Base-by-base conservation (phyloP, 768 basidiomycete species). In the Lactifluus echinatus region DNA sequence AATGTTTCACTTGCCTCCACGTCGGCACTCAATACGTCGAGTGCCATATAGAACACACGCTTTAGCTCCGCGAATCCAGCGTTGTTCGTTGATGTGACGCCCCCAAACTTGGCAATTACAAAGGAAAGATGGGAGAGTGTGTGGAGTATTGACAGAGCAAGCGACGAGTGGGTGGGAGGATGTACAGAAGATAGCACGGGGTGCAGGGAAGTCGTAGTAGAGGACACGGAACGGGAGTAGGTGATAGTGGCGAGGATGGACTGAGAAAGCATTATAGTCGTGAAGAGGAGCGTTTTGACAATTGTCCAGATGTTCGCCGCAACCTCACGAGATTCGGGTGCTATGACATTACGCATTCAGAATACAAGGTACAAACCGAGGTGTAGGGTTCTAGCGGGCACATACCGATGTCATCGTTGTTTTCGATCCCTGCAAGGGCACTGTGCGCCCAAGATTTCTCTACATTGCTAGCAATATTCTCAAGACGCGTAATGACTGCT, bases 91-190 rank as follows among this genome's bases (percentile, higher is more conserved):
- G 78, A 76, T 3, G 80, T 77, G 24, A 87, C 75, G 8, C 88
- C 87, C 2, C 91, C 91, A 62, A 93, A 91, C 64, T 86, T 82
- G 8, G 84, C 81, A 8, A 92, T 80, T 47, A 92, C 78, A 64
- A 89, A 89, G 2, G 89, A 82, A 19, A 91, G 74, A 65, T 82
- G 78, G 11, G 79, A 81, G 11, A 93, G 75, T 0, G 78, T 79
- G 26, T 75, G 74, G 0, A 93, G 70, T 4, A 78, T 74, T 14
- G 74, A 68, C 5, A 79, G 70, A 2, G 87, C 82, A 10, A 91
- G 72, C 4, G 75, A 60, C 6, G 76, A 70, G 8, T 81, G 76
- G 2, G 73, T 71, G 34, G 59, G 56, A 12, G 55, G 17, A 23
- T 42, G 45, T 19, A 45, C n/a, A 46, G 36, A 34, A 21, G 53